Evolutionary conservation across 768 basidiomycete genomes (phyloP), one percentile per base, ranked within the genome.

Genomic region (Trametes sanguinea): DNA sequence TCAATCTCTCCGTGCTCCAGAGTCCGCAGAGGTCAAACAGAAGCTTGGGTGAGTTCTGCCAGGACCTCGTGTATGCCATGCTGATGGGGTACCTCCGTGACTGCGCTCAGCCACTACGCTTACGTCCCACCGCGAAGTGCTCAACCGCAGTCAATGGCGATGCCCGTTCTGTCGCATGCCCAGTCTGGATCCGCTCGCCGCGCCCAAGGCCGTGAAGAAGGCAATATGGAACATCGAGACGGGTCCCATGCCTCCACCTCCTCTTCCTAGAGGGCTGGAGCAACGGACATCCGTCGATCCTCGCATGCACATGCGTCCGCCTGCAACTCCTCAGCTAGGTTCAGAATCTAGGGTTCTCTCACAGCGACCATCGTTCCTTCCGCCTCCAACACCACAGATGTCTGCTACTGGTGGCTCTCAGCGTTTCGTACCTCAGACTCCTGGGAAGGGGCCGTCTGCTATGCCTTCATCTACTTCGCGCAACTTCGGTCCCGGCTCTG

Each of bases 21-120:
- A 45, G 0, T 14, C 55, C 1, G 30, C 17, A 42, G n/a, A 44
- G 35, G 37, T 46, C 27, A 62, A 51, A 73, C 55, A 61, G 33
- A 51, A 14, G 17, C 32, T 61, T 27, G 56, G 33, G 63, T 64
- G 29, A 35, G 62, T 43, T 30, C 40, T 5, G n/a, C 10, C 14
- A 2, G 29, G 3, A 17, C 5, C 2, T 10, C 0, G 11, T 13
- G 3, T 8, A 7, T 7, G 7, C 16, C 56, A 5, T 53, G 27
- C 4, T 40, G 35, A 13, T 33, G 16, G 22, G 29, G 9, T 40
- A 46, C 33, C 2, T 22, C 50, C 14, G 13, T 43, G 10, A 5
- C 7, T 11, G 16, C 35, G 90, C 35, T 66, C 54, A 92, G 90
- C 61, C 83, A 88, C 73, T 92, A 85, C 70, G 83, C 84, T n/a